A percentile compares a stretch with the other conserved stretches of the same genome.
phyloP scores from a whole-genome alignment of 768 basidiomycete species.

The Amanita polypyramis region DNA sequence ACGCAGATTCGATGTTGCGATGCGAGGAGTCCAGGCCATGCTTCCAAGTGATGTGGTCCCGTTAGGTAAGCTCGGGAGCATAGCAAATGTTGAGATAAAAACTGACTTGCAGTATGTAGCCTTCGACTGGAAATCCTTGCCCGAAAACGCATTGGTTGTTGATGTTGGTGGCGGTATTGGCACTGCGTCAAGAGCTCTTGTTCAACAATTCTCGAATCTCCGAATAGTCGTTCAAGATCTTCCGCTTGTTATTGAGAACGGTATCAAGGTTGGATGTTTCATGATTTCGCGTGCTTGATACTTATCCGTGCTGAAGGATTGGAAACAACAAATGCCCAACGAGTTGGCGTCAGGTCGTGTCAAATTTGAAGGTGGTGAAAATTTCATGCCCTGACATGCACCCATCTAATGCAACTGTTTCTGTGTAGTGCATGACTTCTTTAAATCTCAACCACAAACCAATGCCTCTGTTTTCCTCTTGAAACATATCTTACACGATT shows the following conservation, averaged over 20 bases:
- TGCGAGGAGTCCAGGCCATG: constrained; percentile 15
- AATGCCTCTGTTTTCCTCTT: constrained; percentile 27
- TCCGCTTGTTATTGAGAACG: constrained; percentile 11
- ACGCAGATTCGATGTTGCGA: constrained; percentile 18
- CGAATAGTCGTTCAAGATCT: constrained; percentile 18
- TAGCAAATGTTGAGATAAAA: neutral
- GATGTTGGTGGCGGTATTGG: constrained; percentile 23
- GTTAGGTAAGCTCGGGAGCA: constrained; percentile 8
- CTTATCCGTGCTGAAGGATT: constrained; percentile 2
- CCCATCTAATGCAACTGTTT: neutral
- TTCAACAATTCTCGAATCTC: constrained; percentile 12
- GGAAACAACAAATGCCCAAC: constrained; percentile 9
- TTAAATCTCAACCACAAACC: constrained; percentile 23
- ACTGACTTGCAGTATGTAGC: constrained; percentile 9
- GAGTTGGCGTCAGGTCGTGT: constrained; percentile 11
- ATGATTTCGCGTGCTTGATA: neutral
- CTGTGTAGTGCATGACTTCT: constrained; percentile 24
- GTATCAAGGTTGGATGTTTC: neutral
- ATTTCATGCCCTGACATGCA: neutral
- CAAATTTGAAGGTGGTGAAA: constrained; percentile 12
- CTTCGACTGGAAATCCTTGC: constrained; percentile 16
- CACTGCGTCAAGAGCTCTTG: constrained; percentile 14
- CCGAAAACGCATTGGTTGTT: constrained; percentile 15
- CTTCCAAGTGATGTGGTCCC: constrained; percentile 12
- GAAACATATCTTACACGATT: constrained; percentile 27